Conservation (phyloP, 176 grass and related monocot species). For the Avena sativa region DNA sequence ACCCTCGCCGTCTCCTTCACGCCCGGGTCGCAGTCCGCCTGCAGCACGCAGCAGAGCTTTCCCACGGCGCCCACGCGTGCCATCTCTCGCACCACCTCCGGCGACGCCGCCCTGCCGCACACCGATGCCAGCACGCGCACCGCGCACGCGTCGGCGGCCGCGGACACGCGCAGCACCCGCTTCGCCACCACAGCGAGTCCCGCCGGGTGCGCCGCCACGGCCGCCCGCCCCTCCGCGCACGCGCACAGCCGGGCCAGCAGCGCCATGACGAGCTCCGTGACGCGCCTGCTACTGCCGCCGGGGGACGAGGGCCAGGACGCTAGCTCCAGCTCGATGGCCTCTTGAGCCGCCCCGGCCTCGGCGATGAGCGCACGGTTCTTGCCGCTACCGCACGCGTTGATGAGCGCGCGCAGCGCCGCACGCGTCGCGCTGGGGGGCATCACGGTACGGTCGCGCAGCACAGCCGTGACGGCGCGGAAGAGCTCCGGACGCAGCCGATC, state of each 20-base stretch:
- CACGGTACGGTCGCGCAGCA: constrained; percentile 30
- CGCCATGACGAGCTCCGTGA: constrained; percentile 53
- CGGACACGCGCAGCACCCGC: constrained; percentile 60
- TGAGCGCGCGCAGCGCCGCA: constrained; percentile 39
- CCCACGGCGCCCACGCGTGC: constrained; percentile 53
- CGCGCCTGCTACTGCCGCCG: constrained; percentile 9
- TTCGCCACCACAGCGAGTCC: constrained; percentile 56
- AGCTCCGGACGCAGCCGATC: constrained; percentile 36
- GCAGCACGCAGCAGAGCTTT: constrained; percentile 72
- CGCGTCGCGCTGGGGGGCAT: constrained; percentile 38
- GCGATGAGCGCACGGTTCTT: constrained; percentile 38
- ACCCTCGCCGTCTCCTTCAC: constrained; percentile 51
- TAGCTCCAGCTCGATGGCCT: constrained; percentile 54
- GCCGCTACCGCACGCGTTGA: constrained; percentile 33
- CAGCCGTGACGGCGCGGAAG: constrained; percentile 45
- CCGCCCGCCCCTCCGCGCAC: constrained; percentile 62
- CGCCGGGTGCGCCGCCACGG: constrained; percentile 51
- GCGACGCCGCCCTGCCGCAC: constrained; percentile 26
- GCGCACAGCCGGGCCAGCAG: constrained; percentile 53
- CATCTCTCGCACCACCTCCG: constrained; percentile 61
- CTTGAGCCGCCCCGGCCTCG: constrained; percentile 48
- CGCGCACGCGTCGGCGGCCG: constrained; percentile 39
- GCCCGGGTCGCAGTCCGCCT: constrained; percentile 51
- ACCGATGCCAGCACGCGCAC: constrained; percentile 53
- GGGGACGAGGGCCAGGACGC: constrained; percentile 3